phyloP scores from a whole-genome alignment of 2,329 filamentous ascomycete genomes.

The Scedosporium dehoogii region DNA sequence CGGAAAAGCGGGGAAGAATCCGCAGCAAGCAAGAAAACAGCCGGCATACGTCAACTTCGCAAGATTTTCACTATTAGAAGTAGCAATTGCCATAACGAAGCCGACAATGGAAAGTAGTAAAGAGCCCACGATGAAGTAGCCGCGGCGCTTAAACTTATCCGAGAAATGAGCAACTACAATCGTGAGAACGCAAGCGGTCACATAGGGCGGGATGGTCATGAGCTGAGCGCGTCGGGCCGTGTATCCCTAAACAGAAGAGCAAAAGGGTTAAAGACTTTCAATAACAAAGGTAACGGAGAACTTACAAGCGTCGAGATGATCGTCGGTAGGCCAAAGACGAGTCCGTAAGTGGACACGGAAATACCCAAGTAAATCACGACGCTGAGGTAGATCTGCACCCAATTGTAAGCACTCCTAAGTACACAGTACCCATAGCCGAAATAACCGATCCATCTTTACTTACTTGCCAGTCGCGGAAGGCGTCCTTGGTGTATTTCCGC shows the following conservation, averaged over 20 bases:
- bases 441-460: background rate
- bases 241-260: constrained; percentile 19
- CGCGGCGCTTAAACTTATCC: constrained; percentile 7
- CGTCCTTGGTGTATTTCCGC: constrained; percentile 7
- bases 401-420: constrained; percentile 45
- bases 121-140: constrained; percentile 6
- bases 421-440: constrained; percentile 52
- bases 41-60: constrained; percentile 26
- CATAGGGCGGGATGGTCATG: constrained; percentile 4
- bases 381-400: constrained; percentile 7
- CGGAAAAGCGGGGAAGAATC: constrained; percentile 9
- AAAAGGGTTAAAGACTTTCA: background rate
- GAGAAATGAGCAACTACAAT: constrained; percentile 8
- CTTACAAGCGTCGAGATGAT: constrained; percentile 8
- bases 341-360: constrained; percentile 8
- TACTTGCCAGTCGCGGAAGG: constrained; percentile 8
- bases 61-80: constrained; percentile 31
- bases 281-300: background rate
- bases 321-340: constrained; percentile 8
- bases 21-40: constrained; percentile 8
- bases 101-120: constrained; percentile 4
- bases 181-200: constrained; percentile 6
- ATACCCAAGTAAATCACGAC: constrained; percentile 7
- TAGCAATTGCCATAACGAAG: constrained; percentile 55
- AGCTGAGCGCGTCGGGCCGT: constrained; percentile 14